These are phyloP conservation scores for Metschnikowia amazonensis DNA, from an alignment of 805 yeast genomes.

Conservation along the genomic window DNA sequence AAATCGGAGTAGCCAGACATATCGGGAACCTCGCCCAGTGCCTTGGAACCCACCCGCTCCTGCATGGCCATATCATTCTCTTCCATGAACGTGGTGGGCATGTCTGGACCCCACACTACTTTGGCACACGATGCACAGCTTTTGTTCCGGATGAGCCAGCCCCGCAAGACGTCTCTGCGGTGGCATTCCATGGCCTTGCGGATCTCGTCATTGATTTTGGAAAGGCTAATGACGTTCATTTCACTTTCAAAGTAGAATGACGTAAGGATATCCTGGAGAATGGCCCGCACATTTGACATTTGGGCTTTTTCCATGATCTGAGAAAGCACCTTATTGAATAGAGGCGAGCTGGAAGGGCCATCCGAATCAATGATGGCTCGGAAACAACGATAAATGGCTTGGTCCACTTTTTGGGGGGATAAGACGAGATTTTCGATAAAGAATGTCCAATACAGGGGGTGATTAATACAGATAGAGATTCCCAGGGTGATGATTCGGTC, in stretches of 20 bases:
- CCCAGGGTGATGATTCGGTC: constrained; percentile 8
- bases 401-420: constrained; percentile 19
- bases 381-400: constrained; percentile 32
- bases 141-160: constrained; percentile 51
- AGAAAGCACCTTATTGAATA: constrained; percentile 12
- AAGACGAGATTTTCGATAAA: constrained; percentile 25
- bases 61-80: constrained; percentile 56
- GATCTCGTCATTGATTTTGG: constrained; percentile 55
- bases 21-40: constrained; percentile 6
- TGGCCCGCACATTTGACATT: constrained; percentile 54
- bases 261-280: constrained; percentile 58
- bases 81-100: constrained; percentile 33
- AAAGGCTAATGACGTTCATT: constrained; percentile 48
- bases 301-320: constrained; percentile 26
- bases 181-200: constrained; percentile 43
- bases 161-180: constrained; percentile 43
- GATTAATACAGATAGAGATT: constrained; percentile 12
- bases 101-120: constrained; percentile 63
- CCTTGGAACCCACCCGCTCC: constrained; percentile 24
- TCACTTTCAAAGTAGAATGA: constrained; percentile 64
- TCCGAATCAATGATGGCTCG: constrained; percentile 28
- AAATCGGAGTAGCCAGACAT: constrained; percentile 17
- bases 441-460: constrained; percentile 29
- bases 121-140: constrained; percentile 79
- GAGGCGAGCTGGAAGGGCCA: constrained; percentile 4